Base-by-base conservation (phyloP, 2,329 filamentous ascomycete genomes). In the Aspergillus awamori region DNA sequence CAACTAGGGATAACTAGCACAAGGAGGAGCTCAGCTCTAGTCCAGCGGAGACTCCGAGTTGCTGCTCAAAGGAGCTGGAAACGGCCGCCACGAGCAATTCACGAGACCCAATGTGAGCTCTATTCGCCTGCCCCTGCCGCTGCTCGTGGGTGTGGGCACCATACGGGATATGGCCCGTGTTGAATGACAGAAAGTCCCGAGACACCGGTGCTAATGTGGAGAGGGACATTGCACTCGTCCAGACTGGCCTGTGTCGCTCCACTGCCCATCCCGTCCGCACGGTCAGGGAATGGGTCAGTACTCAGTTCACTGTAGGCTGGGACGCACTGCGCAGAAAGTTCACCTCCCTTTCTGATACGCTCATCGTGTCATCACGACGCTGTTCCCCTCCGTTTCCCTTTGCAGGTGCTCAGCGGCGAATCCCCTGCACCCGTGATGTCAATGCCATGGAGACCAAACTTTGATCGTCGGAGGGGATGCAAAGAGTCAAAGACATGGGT, bases 1-100 rank as follows among this genome's bases (percentile, higher is more conserved):
- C 39, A 47, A 20, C 15, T 47, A 47, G 28, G 26, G 41, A 15
- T 17, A 13, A 33, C 17, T 36, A 56, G 6, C 33, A 20, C 22
- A 33, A 45, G 45, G 13, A 39, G 30, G n/a, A 17, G 17, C 24
- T 36, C 28, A 30, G 41, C 39, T 45, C 41, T 45, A 17, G 26
- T 56, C 28, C 17, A 45, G 26, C 53, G 53, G 39, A 26, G 39
- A 56, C 41, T 47, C 53, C 53, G 53, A 56, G 15, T 47, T 26
- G 41, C 28, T 47, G 26, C 15, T 28, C 20, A 39, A 36, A 13
- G 33, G 11, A 36, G 33, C 33, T 36, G 11, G 33, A 36, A 36
- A 36, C 33, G 13, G 24, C 39, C 26, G 8, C 15, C 38, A 56
- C 53, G 33, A 22, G 17, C 20, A 26, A 5, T 15, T 53, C 22